Evolutionary conservation across 257 asterid species (phyloP), one percentile per base, ranked within the genome.

Genomic region (Primulina tabacum): DNA sequence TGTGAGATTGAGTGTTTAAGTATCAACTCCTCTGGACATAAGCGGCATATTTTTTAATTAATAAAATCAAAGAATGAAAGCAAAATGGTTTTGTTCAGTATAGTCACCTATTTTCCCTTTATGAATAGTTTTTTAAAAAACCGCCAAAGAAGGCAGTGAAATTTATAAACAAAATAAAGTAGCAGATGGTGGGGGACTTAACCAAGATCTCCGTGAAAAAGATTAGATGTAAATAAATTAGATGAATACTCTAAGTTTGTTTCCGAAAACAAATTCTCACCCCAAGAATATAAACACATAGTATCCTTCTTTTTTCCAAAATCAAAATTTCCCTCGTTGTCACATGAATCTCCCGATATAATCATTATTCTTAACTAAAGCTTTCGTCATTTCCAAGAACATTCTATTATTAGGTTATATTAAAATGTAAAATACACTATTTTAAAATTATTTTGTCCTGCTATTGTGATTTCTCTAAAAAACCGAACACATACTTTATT

Each of bases 1-100:
- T 94, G 86, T 71, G 60, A 50, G 61, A 68, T 61, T 57, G 35
- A 69, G 65, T 67, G 76, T 57, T 62, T 58, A 67, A 67, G 70
- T 56, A 71, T 71, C 69, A 72, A 61, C 50, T 14, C 57, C 26
- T 61, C 16, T 53, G 43, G 47, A 43, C 9, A 60, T 47, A 68
- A 50, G 52, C 28, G 32, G 50, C 55, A 68, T 5, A 67, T 52
- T 65, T 43, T 69, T 28, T 34, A 60, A 37, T 33, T 17, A 55
- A 37, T 30, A 68, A 65, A 47, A 21, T 20, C 47, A 6, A 67
- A 12, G 6, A 71, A 8, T 5, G 30, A 72, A 63, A 8, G 29
- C 9, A 28, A 63, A 30, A 9, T 11, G 35, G 40, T 72, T 53
- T 38, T 18, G 30, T 18, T 12, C 0, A 37, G 63, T 9, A 59